Evolutionary conservation across 2,329 filamentous ascomycete species (phyloP).

Genomic region (Mariannaea sp.): DNA sequence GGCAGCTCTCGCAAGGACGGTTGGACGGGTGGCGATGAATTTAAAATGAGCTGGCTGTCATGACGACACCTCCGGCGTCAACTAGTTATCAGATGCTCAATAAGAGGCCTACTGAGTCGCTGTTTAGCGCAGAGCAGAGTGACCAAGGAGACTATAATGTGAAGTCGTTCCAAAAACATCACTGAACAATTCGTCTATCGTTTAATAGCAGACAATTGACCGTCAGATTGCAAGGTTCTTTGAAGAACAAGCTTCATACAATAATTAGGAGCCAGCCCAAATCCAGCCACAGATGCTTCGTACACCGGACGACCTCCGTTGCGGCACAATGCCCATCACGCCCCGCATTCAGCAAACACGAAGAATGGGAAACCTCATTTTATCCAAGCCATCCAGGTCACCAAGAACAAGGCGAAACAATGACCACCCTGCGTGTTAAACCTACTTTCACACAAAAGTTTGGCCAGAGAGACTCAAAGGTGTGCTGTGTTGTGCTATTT

Average conservation of each 20-base stretch:
- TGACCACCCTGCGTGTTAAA: background rate
- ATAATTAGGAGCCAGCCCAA: too few species aligned
- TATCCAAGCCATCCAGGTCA: constrained; percentile 6
- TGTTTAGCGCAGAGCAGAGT: background rate
- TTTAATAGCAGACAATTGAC: too few species aligned
- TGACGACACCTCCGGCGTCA: background rate
- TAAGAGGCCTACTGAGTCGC: too few species aligned
- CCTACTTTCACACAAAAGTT: background rate
- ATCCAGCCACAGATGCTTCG: too few species aligned
- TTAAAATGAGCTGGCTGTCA: constrained; percentile 5
- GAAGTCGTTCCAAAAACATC: too few species aligned
- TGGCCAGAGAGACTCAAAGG: too few species aligned
- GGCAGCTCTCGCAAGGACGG: background rate
- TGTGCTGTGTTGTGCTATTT: too few species aligned
- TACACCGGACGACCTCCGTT: too few species aligned
- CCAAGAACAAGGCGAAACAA: constrained; percentile 15
- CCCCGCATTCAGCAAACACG: background rate
- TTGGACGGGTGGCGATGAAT: constrained; percentile 3
- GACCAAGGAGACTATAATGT: background rate
- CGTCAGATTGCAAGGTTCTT: too few species aligned
- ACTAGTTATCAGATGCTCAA: constrained; percentile 4
- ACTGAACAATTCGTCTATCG: background rate
- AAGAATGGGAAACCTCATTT: background rate
- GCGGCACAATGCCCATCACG: background rate
- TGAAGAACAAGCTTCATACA: too few species aligned